Base-by-base conservation (phyloP, 768 basidiomycete species). In the Termitomyces sp. region DNA sequence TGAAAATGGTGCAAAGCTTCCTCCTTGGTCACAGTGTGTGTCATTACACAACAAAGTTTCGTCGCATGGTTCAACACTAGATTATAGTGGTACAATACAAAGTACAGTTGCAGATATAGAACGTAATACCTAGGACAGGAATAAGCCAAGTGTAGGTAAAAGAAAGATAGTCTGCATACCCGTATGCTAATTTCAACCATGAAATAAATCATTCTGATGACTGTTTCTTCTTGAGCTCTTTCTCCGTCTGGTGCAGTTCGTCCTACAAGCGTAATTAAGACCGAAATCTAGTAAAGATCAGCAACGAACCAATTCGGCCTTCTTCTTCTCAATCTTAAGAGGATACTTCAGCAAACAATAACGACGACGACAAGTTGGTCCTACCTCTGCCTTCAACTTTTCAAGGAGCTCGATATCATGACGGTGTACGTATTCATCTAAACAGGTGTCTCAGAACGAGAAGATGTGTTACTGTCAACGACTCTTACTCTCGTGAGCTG, bases 341-440 rank as follows among this genome's bases (percentile, higher is more conserved):
- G n/a, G 15, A 27, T 7, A 55, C 39, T 9, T 30, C 22, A 54
- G 55, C 18, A 48, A 34, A 33, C 45, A 18, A 27, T 33, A 13
- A n/a, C 15, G 7, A 48, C 34, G 45, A 9, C 22, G 60, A 34
- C 30, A 54, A 34, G 20, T 20, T 1, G 27, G 16, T 16, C 9
- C 24, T 58, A 88, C 89, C 76, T 81, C 64, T 16, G 70, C 74
- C 73, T 68, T 81, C 69, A 91, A 69, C 72, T 88, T 89, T 65
- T 76, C 72, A 44, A 91, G 66, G 56, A 83, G 77, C 64, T 79
- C 81, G 13, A 70, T 66, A 58, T 90, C 89, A 57, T 85, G 85
- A 59, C 74, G 69, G 57, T 80, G 84, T 49, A 80, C 76, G 62
- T 85, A 90, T 73, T 88, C 80, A 58, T 88, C 89, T 91, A 49